Percentiles rank a stretch among this genome's conserved stretches.
phyloP scores from a whole-genome alignment of 1,139 yeast species.

The Debaryomyces udenii region DNA sequence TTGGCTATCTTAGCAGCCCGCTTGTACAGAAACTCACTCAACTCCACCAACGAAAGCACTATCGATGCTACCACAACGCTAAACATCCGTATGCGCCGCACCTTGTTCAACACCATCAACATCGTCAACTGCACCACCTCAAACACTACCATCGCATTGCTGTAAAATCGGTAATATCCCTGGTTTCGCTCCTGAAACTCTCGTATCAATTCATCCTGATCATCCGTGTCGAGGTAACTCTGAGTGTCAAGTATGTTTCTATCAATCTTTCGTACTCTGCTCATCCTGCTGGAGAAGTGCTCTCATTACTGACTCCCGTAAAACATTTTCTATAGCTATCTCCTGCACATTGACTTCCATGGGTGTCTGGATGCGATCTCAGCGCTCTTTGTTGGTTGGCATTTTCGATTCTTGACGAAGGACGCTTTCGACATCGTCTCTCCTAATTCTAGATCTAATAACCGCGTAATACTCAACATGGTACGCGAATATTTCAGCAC shows the following conservation, averaged over 20 bases:
- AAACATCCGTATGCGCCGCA: slow-evolving; percentile 4
- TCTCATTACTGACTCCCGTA: too few species aligned
- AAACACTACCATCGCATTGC: slow-evolving; percentile 5
- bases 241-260: slow-evolving; percentile 8
- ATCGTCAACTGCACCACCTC: slow-evolving; percentile 8
- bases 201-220: slow-evolving; percentile 9
- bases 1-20: slow-evolving; percentile 10
- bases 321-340: too few species aligned
- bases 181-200: slow-evolving; percentile 3
- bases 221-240: slow-evolving; percentile 9
- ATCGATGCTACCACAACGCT: slow-evolving; percentile 7
- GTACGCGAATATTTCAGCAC: too few species aligned
- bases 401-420: too few species aligned
- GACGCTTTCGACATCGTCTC: too few species aligned
- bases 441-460: too few species aligned
- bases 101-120: slow-evolving; percentile 7
- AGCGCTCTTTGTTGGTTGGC: too few species aligned
- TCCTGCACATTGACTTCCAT: too few species aligned
- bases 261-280: slow-evolving; percentile 9
- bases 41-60: slow-evolving; percentile 8
- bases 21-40: slow-evolving; percentile 1
- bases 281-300: slow-evolving; percentile 1
- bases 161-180: slow-evolving; percentile 1
- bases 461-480: too few species aligned
- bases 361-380: slow-evolving; percentile 1